Evolutionary conservation across 768 basidiomycete genomes (phyloP), one percentile per base, ranked within the genome.

Genomic region (Lanmaoa pseudosensibilis): DNA sequence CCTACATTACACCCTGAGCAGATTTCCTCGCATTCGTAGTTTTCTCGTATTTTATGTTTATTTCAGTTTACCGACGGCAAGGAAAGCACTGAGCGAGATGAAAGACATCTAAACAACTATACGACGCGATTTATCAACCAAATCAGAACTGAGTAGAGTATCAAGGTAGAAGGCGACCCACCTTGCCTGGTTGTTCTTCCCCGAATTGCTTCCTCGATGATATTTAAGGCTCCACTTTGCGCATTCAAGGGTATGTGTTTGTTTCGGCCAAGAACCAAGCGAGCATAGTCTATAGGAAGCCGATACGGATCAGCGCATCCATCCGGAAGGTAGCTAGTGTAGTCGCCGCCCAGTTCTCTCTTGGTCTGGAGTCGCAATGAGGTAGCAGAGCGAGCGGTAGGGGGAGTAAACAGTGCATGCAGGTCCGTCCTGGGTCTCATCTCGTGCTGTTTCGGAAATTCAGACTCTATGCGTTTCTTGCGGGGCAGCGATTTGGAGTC

Each of bases 271-370:
- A 86, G 67, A 46, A 72, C 67, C 23, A 80, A 69, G 13, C 69
- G 69, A 21, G 82, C 80, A 21, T 77, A 72, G 33, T 75, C 73
- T 30, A 78, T 52, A 6, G 81, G 75, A 39, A 77, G 56, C 37
- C 60, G 68, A 37, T 69, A 52, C 44, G 65, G 77, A 53, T 69
- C 63, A 43, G 63, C 59, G 9, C 68, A 60, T 25, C 60, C 45
- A 12, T 56, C 54, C 10, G 75, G 71, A 44, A 78, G 65, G 58
- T 79, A 81, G 37, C 75, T 75, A 16, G 76, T 70, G 61, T 87
- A 87, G 59, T 83, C 78, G 30, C 83, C 83, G 5, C 74, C 80
- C 16, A 70, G 56, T 63, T 82, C 81, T 45, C 70, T 65, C 57
- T 65, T 60, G 34, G 50, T 52, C 43, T 69, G 72, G 41, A 70